Conservation (phyloP, 176 grass and related monocot genomes). For the Alopecurus myosuroides region DNA sequence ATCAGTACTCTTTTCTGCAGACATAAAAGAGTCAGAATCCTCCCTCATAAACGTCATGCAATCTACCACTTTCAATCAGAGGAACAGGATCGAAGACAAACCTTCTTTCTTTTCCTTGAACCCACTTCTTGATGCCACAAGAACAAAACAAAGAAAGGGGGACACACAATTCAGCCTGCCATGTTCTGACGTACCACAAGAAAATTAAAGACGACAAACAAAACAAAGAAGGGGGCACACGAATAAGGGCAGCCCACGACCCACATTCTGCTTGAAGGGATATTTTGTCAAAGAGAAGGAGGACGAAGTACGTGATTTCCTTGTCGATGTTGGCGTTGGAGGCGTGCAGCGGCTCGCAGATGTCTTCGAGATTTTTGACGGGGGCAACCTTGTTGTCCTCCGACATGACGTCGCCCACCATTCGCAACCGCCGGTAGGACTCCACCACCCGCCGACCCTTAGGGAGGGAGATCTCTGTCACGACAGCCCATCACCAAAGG, state of each 20-base stretch:
- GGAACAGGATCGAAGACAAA: slow-evolving; percentile 77
- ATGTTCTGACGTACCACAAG: no score
- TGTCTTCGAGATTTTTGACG: slow-evolving; percentile 92
- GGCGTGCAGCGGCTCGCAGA: slow-evolving; percentile 78
- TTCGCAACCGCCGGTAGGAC: no score
- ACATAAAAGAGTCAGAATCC: slow-evolving; percentile 94
- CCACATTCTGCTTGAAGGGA: slow-evolving; percentile 93
- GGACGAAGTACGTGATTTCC: slow-evolving; percentile 82
- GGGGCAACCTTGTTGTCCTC: slow-evolving; percentile 93
- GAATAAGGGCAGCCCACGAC: neutral
- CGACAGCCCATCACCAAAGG: no score
- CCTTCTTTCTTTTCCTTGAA: slow-evolving; percentile 51
- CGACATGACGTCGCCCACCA: slow-evolving; percentile 81
- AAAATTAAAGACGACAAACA: neutral
- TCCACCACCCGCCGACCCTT: no score
- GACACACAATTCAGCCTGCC: no score
- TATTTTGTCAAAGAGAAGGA: slow-evolving; percentile 88
- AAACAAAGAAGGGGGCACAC: neutral
- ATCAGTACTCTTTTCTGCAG: slow-evolving; percentile 56
- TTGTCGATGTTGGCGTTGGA: slow-evolving; percentile 68
- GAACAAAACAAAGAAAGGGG: no score
- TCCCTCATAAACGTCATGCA: slow-evolving; percentile 67
- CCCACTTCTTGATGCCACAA: slow-evolving; percentile 29
- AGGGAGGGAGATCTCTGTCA: no score
- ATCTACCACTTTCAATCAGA: slow-evolving; percentile 54